A percentile compares a stretch with the other conserved stretches of the same genome.
phyloP scores from a whole-genome alignment of 2,329 filamentous ascomycete species.

The Gnomoniopsis smithogilvyi region DNA sequence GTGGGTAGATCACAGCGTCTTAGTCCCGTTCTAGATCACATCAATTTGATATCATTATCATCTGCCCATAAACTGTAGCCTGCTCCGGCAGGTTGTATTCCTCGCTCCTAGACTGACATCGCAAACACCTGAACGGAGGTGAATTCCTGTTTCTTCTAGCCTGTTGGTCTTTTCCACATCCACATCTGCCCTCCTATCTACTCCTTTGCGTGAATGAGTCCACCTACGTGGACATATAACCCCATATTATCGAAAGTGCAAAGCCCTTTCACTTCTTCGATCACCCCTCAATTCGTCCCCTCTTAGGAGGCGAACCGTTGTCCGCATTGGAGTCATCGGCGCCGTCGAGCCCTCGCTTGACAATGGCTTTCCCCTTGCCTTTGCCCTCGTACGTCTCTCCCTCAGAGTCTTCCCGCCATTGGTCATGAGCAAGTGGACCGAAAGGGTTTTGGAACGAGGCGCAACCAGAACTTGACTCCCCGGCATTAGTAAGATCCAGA shows the following conservation, averaged over 20 bases:
- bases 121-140: no score
- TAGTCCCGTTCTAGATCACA: constrained; percentile 15
- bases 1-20: constrained; percentile 21
- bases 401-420: not conserved
- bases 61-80: not conserved
- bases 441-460: not conserved
- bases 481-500: not conserved
- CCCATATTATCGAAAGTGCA: no score
- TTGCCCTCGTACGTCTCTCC: not conserved
- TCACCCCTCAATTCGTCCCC: not conserved
- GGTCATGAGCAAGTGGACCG: not conserved
- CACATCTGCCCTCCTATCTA: not conserved
- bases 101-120: not conserved
- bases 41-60: not conserved
- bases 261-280: not conserved
- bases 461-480: not conserved
- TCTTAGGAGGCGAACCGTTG: not conserved
- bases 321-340: not conserved
- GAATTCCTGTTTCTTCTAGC: no score
- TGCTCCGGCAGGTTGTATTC: not conserved
- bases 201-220: not conserved
- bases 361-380: not conserved
- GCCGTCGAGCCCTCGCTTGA: not conserved
- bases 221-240: not conserved
- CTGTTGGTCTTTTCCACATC: no score